phyloP scores from a whole-genome alignment of 805 yeast species.

The Ogataea paraovalis region DNA sequence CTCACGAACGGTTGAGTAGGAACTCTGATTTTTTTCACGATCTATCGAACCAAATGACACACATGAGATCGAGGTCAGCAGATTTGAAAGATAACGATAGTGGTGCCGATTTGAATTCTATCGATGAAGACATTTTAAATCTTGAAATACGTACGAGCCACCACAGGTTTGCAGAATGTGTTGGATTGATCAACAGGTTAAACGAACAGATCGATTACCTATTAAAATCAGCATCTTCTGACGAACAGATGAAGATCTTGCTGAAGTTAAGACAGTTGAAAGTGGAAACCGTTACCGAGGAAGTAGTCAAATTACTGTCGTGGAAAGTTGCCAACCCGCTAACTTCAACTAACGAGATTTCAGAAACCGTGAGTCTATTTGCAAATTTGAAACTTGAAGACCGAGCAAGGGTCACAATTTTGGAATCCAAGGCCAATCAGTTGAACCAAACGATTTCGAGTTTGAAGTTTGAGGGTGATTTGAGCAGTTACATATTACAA shows the following conservation, averaged over 20 bases:
- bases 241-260: conserved; percentile 13
- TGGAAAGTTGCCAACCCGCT: conserved; percentile 21
- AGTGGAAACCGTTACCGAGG: conserved; percentile 22
- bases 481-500: conserved; percentile 52
- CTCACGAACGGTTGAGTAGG: conserved; percentile 21
- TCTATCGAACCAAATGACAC: conserved; percentile 52
- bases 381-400: conserved; percentile 39
- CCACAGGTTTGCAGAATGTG: conserved; percentile 41
- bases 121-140: conserved; percentile 48
- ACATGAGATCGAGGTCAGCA: conserved; percentile 51
- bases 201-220: conserved; percentile 17
- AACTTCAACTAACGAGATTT: conserved; percentile 15
- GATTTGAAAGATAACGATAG: conserved; percentile 32
- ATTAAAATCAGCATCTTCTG: conserved; percentile 9
- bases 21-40: conserved; percentile 47
- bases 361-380: conserved; percentile 28
- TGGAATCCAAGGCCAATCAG: conserved; percentile 43
- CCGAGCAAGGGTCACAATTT: conserved; percentile 45
- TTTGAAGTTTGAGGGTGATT: conserved; percentile 53
- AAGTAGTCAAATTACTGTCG: conserved; percentile 15
- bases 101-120: conserved; percentile 23
- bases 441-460: conserved; percentile 45
- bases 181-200: conserved; percentile 28
- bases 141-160: conserved; percentile 48
- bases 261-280: conserved; percentile 19